phyloP scores from a whole-genome alignment of 371 early-diverging fungal species.

The Phascolomyces articulosus region DNA sequence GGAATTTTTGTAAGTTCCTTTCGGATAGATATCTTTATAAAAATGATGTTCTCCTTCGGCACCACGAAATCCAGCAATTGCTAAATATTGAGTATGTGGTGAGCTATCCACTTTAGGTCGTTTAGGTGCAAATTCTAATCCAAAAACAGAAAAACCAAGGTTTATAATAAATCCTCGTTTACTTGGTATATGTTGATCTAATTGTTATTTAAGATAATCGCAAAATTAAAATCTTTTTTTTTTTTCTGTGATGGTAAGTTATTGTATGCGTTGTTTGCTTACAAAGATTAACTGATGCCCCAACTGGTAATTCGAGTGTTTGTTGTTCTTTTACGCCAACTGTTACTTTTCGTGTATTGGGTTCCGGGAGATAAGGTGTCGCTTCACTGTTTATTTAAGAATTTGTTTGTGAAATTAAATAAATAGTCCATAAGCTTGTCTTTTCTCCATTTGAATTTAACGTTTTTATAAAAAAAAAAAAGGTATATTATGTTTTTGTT shows the following conservation, averaged over 20 bases:
- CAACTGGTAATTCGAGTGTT: constrained; percentile 5
- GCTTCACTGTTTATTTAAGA: constrained; percentile 16
- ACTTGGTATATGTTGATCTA: constrained; percentile 22
- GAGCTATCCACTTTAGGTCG: constrained; percentile 21
- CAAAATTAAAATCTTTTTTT: not conserved
- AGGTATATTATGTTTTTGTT: no score
- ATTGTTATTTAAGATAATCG: not conserved
- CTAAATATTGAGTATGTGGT: constrained; percentile 55
- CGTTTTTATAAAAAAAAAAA: not conserved
- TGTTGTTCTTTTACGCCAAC: constrained; percentile 20
- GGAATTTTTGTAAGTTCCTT: constrained; percentile 22
- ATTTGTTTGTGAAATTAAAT: no score
- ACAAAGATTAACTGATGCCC: constrained; percentile 14
- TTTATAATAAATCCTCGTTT: constrained; percentile 47
- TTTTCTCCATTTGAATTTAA: no score
- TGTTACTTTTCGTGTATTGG: constrained; percentile 10
- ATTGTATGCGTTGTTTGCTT: not conserved
- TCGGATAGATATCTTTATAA: constrained; percentile 30
- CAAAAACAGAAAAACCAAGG: constrained; percentile 69
- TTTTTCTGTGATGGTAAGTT: not conserved
- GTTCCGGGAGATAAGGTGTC: constrained; percentile 18
- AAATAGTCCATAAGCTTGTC: no score
- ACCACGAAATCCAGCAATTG: constrained; percentile 60
- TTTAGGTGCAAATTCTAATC: constrained; percentile 63
- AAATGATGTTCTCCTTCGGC: constrained; percentile 45